Base-by-base conservation (phyloP, 352 stramenopile genomes). In the Globisporangium middletonii region DNA sequence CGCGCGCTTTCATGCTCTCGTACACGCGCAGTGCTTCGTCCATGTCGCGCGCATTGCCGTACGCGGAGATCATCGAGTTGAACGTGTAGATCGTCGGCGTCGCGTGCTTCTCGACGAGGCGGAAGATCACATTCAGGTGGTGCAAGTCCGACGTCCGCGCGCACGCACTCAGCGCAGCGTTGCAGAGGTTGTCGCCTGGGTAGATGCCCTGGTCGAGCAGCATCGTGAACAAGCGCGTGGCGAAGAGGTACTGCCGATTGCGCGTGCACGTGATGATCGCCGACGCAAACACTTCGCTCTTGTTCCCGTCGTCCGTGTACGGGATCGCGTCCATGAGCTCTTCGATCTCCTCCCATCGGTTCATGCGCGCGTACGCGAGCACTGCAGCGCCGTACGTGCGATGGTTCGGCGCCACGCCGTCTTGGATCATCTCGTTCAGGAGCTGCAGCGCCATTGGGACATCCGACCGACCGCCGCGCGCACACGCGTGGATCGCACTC, bases 21-120 rank as follows among this genome's bases (percentile, higher is more conserved):
- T 79, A 92, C 3, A 88, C 61, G 11, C 68, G 53, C 37, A 93
- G 59, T 55, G 79, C 82, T 42, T 86, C 69, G 28, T 91, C 77
- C 65, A 89, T 72, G 33, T 77, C 71, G 47, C 68, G 55, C 50
- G 73, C 62, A 57, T 92, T 91, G 42, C 76, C 81, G 60, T 77
- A 90, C n/a, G 85, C 81, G 8, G 79, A 85, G 60, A 95, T 90
- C 71, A 93, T 86, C 50, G 78, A 83, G 61, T 93, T 93, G 69
- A 77, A 92, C 15, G 77, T 86, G 63, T 87, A 88, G n/a, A 82
- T 73, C 26, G 77, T 86, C 18, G 74, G 77, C 16, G 67, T 77
- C 27, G 72, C 67, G 53, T 92, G 65, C 9, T 54, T 57, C 60
- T 91, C 72, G 9, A 91, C 61, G 13, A 89, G 67, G 50, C 78